Percentiles rank a stretch among this genome's conserved stretches.
These are phyloP conservation scores for Sungouiozyma ichnusensis DNA, from an alignment of 805 yeast genomes.

Conservation along the genomic window DNA sequence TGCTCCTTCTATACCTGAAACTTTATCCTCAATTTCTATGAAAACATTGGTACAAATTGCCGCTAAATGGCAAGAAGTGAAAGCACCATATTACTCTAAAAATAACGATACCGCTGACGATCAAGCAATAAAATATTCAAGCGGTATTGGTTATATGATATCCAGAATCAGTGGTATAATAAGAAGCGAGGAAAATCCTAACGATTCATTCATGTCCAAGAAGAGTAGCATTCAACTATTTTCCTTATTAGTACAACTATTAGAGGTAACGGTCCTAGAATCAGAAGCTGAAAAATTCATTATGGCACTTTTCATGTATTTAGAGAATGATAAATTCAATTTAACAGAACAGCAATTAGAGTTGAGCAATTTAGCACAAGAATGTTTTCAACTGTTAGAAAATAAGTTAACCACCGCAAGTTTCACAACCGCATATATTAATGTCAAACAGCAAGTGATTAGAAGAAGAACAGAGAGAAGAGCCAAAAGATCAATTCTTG, in stretches of 20 bases:
- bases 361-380: conserved; percentile 43
- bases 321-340: conserved; percentile 28
- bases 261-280: conserved; percentile 33
- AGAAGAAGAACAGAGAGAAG: conserved; percentile 66
- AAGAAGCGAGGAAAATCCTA: conserved; percentile 53
- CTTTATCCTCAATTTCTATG: conserved; percentile 51
- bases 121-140: conserved; percentile 14
- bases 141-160: conserved; percentile 33
- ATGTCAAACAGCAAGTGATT: conserved; percentile 50
- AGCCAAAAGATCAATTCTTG: conserved; percentile 63
- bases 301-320: conserved; percentile 42
- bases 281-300: conserved; percentile 40
- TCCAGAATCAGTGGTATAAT: conserved; percentile 51
- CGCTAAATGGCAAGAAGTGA: conserved; percentile 46
- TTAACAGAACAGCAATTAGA: conserved; percentile 39
- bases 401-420: conserved; percentile 59
- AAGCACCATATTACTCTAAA: conserved; percentile 31
- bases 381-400: conserved; percentile 60
- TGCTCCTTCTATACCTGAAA: conserved; percentile 63
- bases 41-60: conserved; percentile 56
- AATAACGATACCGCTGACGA: conserved; percentile 16
- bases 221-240: conserved; percentile 57
- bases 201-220: conserved; percentile 48
- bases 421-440: conserved; percentile 50
- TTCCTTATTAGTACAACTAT: conserved; percentile 51